Evolutionary conservation across 2,329 filamentous ascomycete species (phyloP), one percentile per base, ranked within the genome.

Genomic region (Phialocephala sp.): DNA sequence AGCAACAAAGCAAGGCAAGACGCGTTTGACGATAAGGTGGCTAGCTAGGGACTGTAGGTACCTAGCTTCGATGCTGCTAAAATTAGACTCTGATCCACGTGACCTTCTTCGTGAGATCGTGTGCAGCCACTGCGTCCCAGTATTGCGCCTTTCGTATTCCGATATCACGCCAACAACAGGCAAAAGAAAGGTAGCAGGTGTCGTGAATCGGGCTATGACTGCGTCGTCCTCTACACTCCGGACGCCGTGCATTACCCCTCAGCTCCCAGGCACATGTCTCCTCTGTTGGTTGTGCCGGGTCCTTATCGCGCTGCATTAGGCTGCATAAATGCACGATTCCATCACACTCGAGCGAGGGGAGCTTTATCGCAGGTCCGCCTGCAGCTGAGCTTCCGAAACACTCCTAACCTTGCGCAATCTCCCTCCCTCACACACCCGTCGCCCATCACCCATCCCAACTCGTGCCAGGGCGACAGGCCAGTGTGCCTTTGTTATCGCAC

Each of bases 391-490:
- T 54, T 47, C 50, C 45, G 45, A 50, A 50, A 50, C 50, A 35
- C 24, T 24, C 15, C 43, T 45, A 15, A 14, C 5, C 18, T n/a
- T 5, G 36, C 36, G 45, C 52, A 55, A 35, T 55, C 35, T 35
- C 32, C 50, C 32, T 55, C 54, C 50, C 32, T 55, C 54, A 32
- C 50, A 18, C 22, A n/a, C 55, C 37, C 55, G 8, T 37, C 35
- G 12, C 36, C 56, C 55, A 24, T 22, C 18, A 4, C 20, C 24
- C 20, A 22, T 55, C 41, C 27, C 32, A 57, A 24, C 18, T n/a
- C 24, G 36, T 54, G 47, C 45, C 35, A 39, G 52, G 43, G 62
- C 47, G 45, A 63, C 41, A 63, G 55, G 62, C 45, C 43, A 39
- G 5, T 54, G 24, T 57, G 41, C 32, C 24, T 43, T 35, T 41